Evolutionary conservation across 2,329 filamentous ascomycete genomes (phyloP).

Genomic region (Calonectria pseudoturangicola): DNA sequence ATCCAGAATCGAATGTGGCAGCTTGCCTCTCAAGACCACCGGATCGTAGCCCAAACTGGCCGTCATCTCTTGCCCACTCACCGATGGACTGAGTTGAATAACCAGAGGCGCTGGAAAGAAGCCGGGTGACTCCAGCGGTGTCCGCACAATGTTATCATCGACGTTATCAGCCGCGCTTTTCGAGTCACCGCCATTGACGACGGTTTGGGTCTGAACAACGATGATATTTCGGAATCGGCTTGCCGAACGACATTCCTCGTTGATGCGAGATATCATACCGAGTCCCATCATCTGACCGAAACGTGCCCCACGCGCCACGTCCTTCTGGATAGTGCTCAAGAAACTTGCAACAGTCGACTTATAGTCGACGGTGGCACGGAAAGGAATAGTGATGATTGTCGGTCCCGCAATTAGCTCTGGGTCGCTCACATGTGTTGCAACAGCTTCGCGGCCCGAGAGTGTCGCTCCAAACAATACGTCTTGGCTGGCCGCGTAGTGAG

Average conservation of each 20-base stretch:
- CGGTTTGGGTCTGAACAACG: not conserved
- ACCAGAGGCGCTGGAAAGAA: not conserved
- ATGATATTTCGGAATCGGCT: slow-evolving; percentile 5
- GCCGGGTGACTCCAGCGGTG: not conserved
- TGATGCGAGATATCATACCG: not conserved
- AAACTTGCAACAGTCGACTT: not conserved
- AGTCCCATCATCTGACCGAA: slow-evolving; percentile 1
- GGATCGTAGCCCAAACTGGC: slow-evolving; percentile 1
- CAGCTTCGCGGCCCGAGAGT: not conserved
- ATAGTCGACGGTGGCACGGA: slow-evolving; percentile 3
- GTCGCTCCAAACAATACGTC: not conserved
- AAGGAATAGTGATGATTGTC: not conserved
- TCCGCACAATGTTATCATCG: not conserved
- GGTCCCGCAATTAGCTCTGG: not conserved
- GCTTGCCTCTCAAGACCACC: not conserved
- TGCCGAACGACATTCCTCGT: not conserved
- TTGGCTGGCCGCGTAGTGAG: slow-evolving; percentile 1
- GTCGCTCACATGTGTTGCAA: not conserved
- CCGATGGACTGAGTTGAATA: not conserved
- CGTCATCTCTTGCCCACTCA: not conserved
- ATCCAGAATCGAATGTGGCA: not conserved
- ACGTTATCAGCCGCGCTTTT: not conserved
- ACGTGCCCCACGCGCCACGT: slow-evolving; percentile 1
- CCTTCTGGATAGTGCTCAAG: not conserved
- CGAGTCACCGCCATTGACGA: not conserved